These are phyloP conservation scores for Petasospora fabianii DNA, from an alignment of 1,139 yeast genomes.

Conservation along the genomic window DNA sequence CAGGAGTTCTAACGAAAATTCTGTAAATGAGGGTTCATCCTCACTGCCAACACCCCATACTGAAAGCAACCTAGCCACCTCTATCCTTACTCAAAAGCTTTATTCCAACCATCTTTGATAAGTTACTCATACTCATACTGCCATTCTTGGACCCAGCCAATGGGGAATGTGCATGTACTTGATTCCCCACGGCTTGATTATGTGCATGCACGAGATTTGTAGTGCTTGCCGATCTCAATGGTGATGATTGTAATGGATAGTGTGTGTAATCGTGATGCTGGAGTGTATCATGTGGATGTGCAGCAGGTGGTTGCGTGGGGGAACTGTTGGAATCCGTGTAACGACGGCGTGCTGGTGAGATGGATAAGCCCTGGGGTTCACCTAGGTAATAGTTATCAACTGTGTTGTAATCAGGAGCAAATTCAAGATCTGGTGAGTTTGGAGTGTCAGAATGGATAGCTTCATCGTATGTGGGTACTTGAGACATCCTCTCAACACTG, in stretches of 20 bases:
- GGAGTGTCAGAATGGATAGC: constrained; percentile 35
- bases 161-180: not conserved
- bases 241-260: not conserved
- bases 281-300: not conserved
- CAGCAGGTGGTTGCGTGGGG: not conserved
- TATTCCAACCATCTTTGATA: not conserved
- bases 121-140: not conserved
- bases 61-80: no score
- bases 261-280: not conserved
- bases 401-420: constrained; percentile 33
- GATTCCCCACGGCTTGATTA: no score
- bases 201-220: not conserved
- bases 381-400: not conserved
- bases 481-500: constrained; percentile 30
- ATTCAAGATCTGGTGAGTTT: constrained; percentile 25
- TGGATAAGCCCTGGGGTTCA: not conserved
- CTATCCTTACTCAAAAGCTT: not conserved
- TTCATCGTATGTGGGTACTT: constrained; percentile 37
- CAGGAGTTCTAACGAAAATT: no score
- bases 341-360: not conserved
- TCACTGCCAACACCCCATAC: no score
- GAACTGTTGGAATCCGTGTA: not conserved
- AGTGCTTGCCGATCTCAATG: not conserved
- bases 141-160: not conserved
- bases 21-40: no score